These are phyloP conservation scores for Aspergillus nomiae DNA, from an alignment of 2,329 filamentous ascomycete species.

Conservation along the genomic window DNA sequence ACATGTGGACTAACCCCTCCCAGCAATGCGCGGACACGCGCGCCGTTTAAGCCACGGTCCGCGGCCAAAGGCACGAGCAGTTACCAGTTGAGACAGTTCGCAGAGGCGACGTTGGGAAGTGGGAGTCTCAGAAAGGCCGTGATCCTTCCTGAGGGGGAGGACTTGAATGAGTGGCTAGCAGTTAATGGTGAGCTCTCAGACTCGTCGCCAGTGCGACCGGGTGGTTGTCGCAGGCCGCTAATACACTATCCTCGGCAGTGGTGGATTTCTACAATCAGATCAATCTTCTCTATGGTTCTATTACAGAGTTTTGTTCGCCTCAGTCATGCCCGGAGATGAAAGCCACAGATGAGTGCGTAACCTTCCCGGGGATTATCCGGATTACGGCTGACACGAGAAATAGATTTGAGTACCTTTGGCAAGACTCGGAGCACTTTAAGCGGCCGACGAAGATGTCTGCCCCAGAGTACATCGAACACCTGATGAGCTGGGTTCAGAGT, in stretches of 20 bases:
- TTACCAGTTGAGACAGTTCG: constrained; percentile 96
- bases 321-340: constrained; percentile 99
- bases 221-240: not conserved
- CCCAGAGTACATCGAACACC: constrained; percentile 94
- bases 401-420: constrained; percentile 98
- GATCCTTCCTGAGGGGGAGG: constrained; percentile 94
- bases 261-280: constrained; percentile 99
- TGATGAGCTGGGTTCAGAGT: constrained; percentile 95
- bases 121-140: constrained; percentile 95
- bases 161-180: constrained; percentile 96
- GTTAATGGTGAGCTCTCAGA: constrained; percentile 74
- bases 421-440: constrained; percentile 91
- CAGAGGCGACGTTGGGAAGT: constrained; percentile 92
- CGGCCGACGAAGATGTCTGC: constrained; percentile 97
- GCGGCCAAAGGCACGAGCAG: constrained; percentile 82
- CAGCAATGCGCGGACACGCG: constrained; percentile 84
- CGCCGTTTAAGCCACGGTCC: constrained; percentile 87
- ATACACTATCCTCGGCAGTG: constrained; percentile 57
- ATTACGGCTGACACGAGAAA: constrained; percentile 13
- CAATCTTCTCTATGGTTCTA: constrained; percentile 96
- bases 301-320: constrained; percentile 98
- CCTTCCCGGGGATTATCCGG: constrained; percentile 1
- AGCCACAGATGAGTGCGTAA: constrained; percentile 86
- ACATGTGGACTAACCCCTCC: constrained; percentile 43
- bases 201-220: not conserved